Evolutionary conservation across 345 rosid genomes (phyloP), one percentile per base, ranked within the genome.

Genomic region (Acer negundo): DNA sequence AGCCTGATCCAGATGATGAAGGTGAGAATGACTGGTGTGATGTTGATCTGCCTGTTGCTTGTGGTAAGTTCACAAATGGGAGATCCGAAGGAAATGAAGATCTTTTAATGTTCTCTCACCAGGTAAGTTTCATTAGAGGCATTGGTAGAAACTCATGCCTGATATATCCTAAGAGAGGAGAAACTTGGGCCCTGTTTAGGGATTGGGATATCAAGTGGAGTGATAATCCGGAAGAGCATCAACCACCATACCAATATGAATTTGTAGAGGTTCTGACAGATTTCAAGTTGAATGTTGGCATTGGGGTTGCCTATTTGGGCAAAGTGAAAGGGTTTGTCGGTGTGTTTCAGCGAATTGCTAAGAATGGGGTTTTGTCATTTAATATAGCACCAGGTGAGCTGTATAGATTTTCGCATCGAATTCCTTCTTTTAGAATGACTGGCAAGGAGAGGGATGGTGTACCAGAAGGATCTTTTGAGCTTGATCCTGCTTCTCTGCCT

Each of bases 181-280:
- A 95, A 81, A 85, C 84, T 62, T 95, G 99, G 99, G 98, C 99
- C 61, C 77, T 93, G 67, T 95, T 88, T 77, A 91, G 84, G 84
- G 83, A 87, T 67, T 90, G 98, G 98, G 82, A 92, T 81, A 77
- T 81, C 26, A 86, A 79, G 44, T 91, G 94, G 96, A 74, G 64
- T 77, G 75, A 84, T 16, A 80, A 84, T 59, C 86, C 86, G 62
- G 88, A 83, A 59, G 85, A 85, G 64, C 88, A 86, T 82, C 69
- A 77, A 69, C 79, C 82, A 53, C 82, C 90, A n/a, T 89, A 82
- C 68, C 78, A 78, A 69, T 95, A 67, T 83, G 95, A 93, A 80
- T 87, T 82, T 82, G 97, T 92, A 74, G 95, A 88, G 84, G 77
- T 93, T 49, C 10, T 91, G 75, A 80, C 94, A 26, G 91, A 91